These are phyloP conservation scores for Yarrowia alimentaria DNA, from an alignment of 805 yeast genomes.

Conservation along the genomic window DNA sequence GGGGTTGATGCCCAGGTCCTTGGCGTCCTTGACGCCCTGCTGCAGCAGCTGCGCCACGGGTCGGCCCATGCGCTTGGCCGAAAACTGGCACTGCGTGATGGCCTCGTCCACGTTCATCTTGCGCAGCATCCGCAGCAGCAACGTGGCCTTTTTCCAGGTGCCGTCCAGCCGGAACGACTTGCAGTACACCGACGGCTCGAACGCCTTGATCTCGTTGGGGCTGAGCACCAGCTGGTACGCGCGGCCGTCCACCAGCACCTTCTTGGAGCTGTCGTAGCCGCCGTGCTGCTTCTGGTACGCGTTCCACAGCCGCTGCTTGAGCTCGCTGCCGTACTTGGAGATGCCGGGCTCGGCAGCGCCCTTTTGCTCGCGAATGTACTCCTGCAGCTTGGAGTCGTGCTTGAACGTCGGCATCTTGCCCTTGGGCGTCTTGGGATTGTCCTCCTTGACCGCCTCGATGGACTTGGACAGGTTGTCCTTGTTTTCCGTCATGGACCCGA, in stretches of 20 bases:
- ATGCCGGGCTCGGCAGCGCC: not conserved
- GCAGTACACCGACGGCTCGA: conserved; percentile 86
- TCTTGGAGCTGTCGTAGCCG: conserved; percentile 63
- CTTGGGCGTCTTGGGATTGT: not conserved
- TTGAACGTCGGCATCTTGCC: conserved; percentile 5
- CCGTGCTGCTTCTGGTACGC: conserved; percentile 36
- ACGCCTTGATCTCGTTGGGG: conserved; percentile 64
- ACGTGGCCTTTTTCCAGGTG: conserved; percentile 84
- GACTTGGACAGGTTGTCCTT: conserved; percentile 5
- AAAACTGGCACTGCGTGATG: conserved; percentile 88
- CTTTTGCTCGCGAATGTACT: conserved; percentile 1
- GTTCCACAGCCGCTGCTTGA: conserved; percentile 22
- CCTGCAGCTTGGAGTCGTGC: conserved; percentile 11
- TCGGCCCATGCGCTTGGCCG: conserved; percentile 70
- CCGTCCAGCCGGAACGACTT: conserved; percentile 79
- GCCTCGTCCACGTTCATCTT: conserved; percentile 72
- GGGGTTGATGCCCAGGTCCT: conserved; percentile 55
- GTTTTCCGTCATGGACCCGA: conserved; percentile 23
- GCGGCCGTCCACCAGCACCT: conserved; percentile 48
- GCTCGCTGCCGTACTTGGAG: conserved; percentile 3
- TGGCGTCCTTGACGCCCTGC: conserved; percentile 68
- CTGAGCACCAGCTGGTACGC: conserved; percentile 57
- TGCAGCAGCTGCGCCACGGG: conserved; percentile 76
- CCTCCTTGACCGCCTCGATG: not conserved
- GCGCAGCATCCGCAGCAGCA: conserved; percentile 72